Percentiles rank a stretch among this genome's conserved stretches.
Conservation (phyloP, 2,329 filamentous ascomycete genomes). For the Thelonectria blattea region DNA sequence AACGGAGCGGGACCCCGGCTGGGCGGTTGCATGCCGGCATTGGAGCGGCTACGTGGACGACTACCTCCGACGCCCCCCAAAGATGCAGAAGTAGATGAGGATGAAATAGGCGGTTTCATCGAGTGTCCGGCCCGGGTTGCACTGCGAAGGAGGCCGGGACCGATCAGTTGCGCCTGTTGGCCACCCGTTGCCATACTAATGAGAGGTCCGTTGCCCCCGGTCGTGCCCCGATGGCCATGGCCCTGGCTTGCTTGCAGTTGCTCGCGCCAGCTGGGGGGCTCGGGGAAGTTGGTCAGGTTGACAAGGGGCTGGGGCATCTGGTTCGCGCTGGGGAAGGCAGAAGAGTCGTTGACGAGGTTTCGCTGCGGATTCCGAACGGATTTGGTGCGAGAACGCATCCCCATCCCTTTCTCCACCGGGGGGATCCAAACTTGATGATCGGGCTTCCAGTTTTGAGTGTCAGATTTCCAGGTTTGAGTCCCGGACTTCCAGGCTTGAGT, state of each 20-base stretch:
- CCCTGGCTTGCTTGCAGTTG: constrained; percentile 49
- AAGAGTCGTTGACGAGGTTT: constrained; percentile 26
- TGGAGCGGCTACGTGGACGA: constrained; percentile 38
- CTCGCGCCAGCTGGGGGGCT: constrained; percentile 64
- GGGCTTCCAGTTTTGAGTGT: constrained; percentile 45
- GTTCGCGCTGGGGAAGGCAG: constrained; percentile 8
- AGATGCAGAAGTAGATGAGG: constrained; percentile 17
- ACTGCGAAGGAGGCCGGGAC: constrained; percentile 29
- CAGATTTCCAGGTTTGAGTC: constrained; percentile 29
- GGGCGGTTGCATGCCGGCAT: constrained; percentile 26
- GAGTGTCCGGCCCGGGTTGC: constrained; percentile 18
- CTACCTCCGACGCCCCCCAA: constrained; percentile 2
- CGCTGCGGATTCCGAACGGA: constrained; percentile 30
- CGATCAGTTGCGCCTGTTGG: constrained; percentile 19
- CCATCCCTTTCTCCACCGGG: constrained; percentile 9
- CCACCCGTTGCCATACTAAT: constrained; percentile 53
- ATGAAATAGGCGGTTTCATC: constrained; percentile 20
- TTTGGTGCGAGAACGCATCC: constrained; percentile 41
- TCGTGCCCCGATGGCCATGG: constrained; percentile 49
- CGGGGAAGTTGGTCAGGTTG: constrained; percentile 68
- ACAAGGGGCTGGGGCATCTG: constrained; percentile 65
- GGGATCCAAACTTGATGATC: constrained; percentile 43
- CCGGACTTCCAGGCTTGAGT: constrained; percentile 44
- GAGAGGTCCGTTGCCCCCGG: constrained; percentile 46
- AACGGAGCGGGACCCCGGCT: constrained; percentile 28